Base-by-base conservation (phyloP, 73 alveolate species). In the Paramecium sexaurelia region DNA sequence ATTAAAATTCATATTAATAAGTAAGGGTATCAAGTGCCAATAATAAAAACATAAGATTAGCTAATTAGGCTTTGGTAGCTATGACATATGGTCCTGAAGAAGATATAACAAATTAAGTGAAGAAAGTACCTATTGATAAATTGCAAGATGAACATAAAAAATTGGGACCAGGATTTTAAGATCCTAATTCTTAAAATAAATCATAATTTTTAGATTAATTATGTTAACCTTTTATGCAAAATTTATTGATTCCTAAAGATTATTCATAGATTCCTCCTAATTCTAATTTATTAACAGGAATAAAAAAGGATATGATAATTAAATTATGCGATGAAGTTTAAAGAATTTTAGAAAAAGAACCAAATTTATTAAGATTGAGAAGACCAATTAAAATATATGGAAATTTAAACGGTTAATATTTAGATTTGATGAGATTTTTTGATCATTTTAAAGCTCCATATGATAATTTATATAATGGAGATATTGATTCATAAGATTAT, bases 371-470 rank as follows among this genome's bases (percentile, higher is more conserved):
- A 33, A 55, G 82, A n/a, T 32, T 51, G n/a, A 40, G 93, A 55
- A 43, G 56, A 29, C 93, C 92, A 29, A 90, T 66, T 1, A 94
- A 97, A 95, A 99, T 98, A 20, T 98, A 96, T 84, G 99, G 99
- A 17, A 99, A 98, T 95, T 96, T 98, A 47, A 99, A 98, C 83
- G 99, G 99, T n/a, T 98, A 98, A 93, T 98, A 95, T 91, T 94
- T 94, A 47, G 99, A 98, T 95, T 87, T 98, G 43, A 98, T 98
- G 99, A 95, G 99, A 67, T 98, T 98, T 92, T 98, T 97, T 92
- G 99, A 98, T 89, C 94, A 88, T 13, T 88, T 88, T 41, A 83
- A 83, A 29, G 91, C 94, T 41, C 94, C 94, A 0, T 88, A 83
- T 43, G 94, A 88, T 69, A 83, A 88, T 71, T 19, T 83, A 43